A percentile compares a stretch with the other conserved stretches of the same genome.
Conservation (phyloP, 139 green algal species). For the Zygnema cylindricum region DNA sequence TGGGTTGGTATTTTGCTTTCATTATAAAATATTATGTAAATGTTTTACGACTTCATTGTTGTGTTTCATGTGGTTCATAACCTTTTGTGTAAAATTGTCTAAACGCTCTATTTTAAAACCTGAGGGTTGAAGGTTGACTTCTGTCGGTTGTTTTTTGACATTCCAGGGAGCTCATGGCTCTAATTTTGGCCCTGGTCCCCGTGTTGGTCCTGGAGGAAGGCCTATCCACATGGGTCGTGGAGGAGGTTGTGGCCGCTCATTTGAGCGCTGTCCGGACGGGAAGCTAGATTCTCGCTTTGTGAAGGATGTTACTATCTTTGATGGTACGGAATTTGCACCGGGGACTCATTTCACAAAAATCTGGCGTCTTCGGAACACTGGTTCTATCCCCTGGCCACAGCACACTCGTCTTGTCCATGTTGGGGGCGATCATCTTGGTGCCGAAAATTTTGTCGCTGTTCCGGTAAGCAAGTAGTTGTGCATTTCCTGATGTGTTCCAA, state of each 20-base stretch:
- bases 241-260: neutral
- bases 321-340: constrained; percentile 52
- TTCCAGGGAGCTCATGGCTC: neutral
- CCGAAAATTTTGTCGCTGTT: neutral
- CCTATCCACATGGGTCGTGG: constrained; percentile 13
- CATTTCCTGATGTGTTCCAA: too few species aligned
- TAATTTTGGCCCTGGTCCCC: neutral
- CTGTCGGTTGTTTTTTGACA: too few species aligned
- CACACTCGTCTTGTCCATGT: constrained; percentile 24
- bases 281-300: constrained; percentile 63
- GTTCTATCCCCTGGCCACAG: constrained; percentile 39
- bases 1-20: too few species aligned
- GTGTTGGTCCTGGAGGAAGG: neutral
- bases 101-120: too few species aligned
- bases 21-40: too few species aligned
- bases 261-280: neutral
- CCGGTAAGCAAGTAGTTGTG: too few species aligned
- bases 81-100: too few species aligned
- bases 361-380: constrained; percentile 59
- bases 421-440: constrained; percentile 9
- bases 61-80: too few species aligned
- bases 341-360: constrained; percentile 59
- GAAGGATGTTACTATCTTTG: constrained; percentile 54
- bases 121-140: too few species aligned
- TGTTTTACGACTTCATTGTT: too few species aligned